These are phyloP conservation scores for Raphanus hybrid DNA, from an alignment of 441 rosid genomes.

Conservation along the genomic window DNA sequence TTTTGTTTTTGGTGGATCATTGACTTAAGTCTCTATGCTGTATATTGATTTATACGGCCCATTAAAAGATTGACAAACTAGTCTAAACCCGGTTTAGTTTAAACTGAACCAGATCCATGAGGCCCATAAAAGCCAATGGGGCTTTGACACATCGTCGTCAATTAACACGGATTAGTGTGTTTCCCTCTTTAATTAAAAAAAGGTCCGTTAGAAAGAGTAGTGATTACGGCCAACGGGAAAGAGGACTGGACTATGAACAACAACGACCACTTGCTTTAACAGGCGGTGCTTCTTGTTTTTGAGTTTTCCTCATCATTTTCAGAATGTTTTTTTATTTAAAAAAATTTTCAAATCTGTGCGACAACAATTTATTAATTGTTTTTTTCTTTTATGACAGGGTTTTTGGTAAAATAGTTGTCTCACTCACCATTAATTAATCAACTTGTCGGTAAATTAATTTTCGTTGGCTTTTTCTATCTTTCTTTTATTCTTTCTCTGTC, in stretches of 20 bases:
- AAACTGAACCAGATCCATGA: neutral
- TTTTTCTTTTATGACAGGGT: neutral
- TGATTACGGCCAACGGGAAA: conserved; percentile 48
- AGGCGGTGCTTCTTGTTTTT: conserved; percentile 38
- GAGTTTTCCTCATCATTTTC: neutral
- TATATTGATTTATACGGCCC: neutral
- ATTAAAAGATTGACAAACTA: neutral
- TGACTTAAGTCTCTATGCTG: neutral
- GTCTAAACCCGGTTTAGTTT: neutral
- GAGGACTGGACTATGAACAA: conserved; percentile 16
- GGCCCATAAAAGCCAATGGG: conserved; percentile 35
- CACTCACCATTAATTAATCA: neutral
- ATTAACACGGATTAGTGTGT: neutral
- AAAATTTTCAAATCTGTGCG: neutral
- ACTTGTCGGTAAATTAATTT: conserved; percentile 57
- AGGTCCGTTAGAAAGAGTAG: conserved; percentile 25
- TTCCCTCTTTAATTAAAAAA: conserved; percentile 25
- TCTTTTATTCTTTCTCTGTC: conserved; percentile 29
- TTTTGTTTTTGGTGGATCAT: no score
- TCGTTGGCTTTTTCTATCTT: conserved; percentile 35
- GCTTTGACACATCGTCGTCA: neutral
- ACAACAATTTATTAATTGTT: neutral
- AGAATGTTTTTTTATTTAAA: neutral
- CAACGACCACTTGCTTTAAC: conserved; percentile 41
- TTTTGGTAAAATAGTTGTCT: no score